Evolutionary conservation across 202 grass and related monocot species (phyloP).

Genomic region (Setaria viridis): DNA sequence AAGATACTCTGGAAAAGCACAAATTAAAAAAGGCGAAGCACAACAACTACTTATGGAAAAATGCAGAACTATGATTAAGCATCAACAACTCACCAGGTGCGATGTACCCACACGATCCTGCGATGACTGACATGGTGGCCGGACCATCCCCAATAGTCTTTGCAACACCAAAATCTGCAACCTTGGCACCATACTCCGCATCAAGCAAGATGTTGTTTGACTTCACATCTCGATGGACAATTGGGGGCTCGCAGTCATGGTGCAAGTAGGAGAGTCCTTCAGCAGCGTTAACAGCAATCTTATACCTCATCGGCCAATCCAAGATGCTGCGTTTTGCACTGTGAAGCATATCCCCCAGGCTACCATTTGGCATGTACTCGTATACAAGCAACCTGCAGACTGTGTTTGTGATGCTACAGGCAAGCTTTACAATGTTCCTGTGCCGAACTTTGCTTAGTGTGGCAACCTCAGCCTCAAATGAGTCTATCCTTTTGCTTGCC

Average conservation of each 20-base stretch:
- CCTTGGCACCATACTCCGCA: slow-evolving; percentile 58
- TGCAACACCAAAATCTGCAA: slow-evolving; percentile 84
- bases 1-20: neutral
- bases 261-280: slow-evolving; percentile 88
- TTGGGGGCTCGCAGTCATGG: slow-evolving; percentile 73
- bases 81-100: slow-evolving; percentile 72
- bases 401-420: slow-evolving; percentile 52
- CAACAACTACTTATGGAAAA: neutral
- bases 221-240: slow-evolving; percentile 81
- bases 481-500: slow-evolving; percentile 17
- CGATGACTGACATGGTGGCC: slow-evolving; percentile 65
- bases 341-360: slow-evolving; percentile 78
- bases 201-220: slow-evolving; percentile 94
- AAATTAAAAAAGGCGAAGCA: neutral
- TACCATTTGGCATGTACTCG: slow-evolving; percentile 92
- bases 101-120: slow-evolving; percentile 85
- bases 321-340: slow-evolving; percentile 48
- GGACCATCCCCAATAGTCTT: slow-evolving; percentile 49
- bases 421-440: slow-evolving; percentile 85
- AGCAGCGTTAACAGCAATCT: slow-evolving; percentile 63
- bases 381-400: slow-evolving; percentile 69
- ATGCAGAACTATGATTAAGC: slow-evolving; percentile 14
- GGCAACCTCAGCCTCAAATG: slow-evolving; percentile 67
- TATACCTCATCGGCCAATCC: slow-evolving; percentile 65
- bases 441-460: slow-evolving; percentile 71